Evolutionary conservation across 306 rosid species (phyloP).

Genomic region (Potentilla sterilis): DNA sequence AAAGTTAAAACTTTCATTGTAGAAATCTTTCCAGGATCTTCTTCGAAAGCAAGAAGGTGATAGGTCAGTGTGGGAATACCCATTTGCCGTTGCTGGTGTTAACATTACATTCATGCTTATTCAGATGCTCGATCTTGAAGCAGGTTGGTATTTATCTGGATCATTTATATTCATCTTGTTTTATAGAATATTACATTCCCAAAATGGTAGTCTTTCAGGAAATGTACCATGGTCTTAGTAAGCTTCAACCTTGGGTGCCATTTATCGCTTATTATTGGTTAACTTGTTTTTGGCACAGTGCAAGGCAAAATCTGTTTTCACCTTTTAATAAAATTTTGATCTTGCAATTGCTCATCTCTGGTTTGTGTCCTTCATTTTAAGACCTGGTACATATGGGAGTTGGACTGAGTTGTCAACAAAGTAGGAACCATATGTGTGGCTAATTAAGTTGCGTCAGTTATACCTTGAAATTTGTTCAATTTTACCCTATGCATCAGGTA

Average conservation of each 20-base stretch:
- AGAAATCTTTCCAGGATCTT: constrained; percentile 96
- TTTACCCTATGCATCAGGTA: background rate
- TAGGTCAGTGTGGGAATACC: constrained; percentile 97
- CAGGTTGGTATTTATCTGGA: constrained; percentile 52
- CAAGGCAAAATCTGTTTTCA: background rate
- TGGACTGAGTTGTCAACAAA: background rate
- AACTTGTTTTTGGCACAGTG: background rate
- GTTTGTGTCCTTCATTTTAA: background rate
- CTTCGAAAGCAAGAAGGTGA: constrained; percentile 97
- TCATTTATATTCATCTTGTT: constrained; percentile 8
- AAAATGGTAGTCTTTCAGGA: background rate
- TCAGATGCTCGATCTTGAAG: constrained; percentile 98
- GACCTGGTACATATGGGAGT: background rate
- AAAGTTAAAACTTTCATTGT: constrained; percentile 33
- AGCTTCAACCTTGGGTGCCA: background rate
- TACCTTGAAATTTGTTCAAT: background rate
- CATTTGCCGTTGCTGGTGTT: constrained; percentile 99
- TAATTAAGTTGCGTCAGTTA: background rate
- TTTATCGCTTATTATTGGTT: too few species aligned
- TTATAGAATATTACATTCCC: background rate
- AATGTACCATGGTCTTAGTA: background rate
- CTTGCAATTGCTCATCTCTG: background rate
- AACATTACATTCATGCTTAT: constrained; percentile 98
- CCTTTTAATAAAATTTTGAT: background rate
- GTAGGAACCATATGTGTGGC: background rate